A percentile compares a stretch with the other conserved stretches of the same genome.
These are phyloP conservation scores for Neurospora discreta DNA, from an alignment of 495 filamentous ascomycete species.

Conservation along the genomic window DNA sequence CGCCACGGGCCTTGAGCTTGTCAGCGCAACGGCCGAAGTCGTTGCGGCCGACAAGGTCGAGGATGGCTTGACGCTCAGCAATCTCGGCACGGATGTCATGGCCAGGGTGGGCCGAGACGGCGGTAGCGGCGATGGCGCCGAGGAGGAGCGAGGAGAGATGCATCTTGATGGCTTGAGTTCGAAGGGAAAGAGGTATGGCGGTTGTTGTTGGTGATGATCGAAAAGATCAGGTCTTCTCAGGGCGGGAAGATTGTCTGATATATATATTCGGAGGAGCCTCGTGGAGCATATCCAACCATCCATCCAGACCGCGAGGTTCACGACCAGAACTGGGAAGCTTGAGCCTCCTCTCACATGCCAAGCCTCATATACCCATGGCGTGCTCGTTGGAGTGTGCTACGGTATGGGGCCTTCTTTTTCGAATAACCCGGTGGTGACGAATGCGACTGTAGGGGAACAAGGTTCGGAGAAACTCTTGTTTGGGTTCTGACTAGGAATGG, in stretches of 20 bases:
- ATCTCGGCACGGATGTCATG: constrained; percentile 36
- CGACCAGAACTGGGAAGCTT: neutral
- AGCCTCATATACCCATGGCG: neutral
- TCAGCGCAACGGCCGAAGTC: constrained; percentile 37
- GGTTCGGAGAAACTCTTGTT: neutral
- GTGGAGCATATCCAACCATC: neutral
- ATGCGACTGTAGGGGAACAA: neutral
- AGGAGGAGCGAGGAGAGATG: constrained; percentile 7
- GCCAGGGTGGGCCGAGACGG: constrained; percentile 33
- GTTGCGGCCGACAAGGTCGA: constrained; percentile 26
- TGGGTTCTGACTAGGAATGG: neutral
- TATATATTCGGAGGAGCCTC: neutral
- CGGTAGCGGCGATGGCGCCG: constrained; percentile 6
- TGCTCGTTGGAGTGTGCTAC: neutral
- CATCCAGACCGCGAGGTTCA: neutral
- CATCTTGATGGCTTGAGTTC: constrained; percentile 3
- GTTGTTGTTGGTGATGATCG: neutral
- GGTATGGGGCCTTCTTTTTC: neutral
- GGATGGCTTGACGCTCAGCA: constrained; percentile 32
- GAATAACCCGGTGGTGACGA: neutral
- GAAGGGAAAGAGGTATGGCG: neutral
- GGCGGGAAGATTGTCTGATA: neutral
- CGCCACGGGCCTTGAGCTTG: constrained; percentile 38
- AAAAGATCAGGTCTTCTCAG: neutral
- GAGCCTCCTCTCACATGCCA: neutral